Evolutionary conservation across 495 filamentous ascomycete species (phyloP), one percentile per base, ranked within the genome.

Genomic region (Mytilinidion resinicola): DNA sequence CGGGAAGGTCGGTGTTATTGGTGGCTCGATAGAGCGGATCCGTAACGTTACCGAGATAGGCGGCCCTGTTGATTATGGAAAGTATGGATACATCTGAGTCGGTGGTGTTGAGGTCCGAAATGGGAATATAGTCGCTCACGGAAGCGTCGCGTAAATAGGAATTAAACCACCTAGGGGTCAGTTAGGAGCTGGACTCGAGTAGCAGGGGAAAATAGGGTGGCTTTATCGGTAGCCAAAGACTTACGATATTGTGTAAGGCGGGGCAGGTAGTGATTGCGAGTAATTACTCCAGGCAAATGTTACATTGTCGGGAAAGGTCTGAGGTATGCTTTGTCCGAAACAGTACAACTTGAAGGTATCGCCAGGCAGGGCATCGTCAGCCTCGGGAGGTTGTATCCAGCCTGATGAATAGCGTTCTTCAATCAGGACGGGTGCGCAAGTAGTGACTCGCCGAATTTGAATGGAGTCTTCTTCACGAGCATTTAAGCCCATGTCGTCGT

Each of bases 401-500:
- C 33, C 34, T 10, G 57, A 56, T 1, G 56, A 36, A 55, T 64
- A 64, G 14, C 49, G 56, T 19, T 64, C 48, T 3, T 15, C 39
- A 9, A 10, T 36, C 35, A 7, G 12, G 3, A 65, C 33, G 3
- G 59, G 58, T 2, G 63, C 60, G 54, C 63, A 66, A 15, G 42
- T 58, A 3, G 60, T 59, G 43, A 63, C 52, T 33, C 49, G 30
- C 7, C 60, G 50, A 15, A 61, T 47, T 1, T 42, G 51, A 0
- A 62, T 50, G 1, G 46, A 49, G 19, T 65, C 51, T 35, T 37
- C 38, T 15, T 38, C 20, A 5, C 52, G 62, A 30, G 35, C 46
- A 50, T 67, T 67, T 57, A 67, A 59, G 11, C 65, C 65, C 0
- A 67, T 39, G 43, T 65, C 55, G 1, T 33, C 14, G 20, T 62